phyloP scores from a whole-genome alignment of 345 rosid genomes.

The Geranium rotundifolium region DNA sequence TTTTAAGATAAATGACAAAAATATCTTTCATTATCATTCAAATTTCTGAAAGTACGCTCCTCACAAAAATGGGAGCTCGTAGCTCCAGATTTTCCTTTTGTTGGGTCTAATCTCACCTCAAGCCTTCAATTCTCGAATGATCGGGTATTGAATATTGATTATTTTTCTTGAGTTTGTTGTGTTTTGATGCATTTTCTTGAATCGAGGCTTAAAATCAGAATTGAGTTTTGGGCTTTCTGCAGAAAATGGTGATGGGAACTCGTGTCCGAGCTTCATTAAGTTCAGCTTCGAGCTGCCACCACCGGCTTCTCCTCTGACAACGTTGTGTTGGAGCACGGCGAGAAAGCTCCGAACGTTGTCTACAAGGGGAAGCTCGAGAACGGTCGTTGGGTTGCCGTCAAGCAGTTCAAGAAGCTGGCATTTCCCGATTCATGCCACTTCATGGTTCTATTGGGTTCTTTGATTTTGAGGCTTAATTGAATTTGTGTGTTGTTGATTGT shows the following conservation, averaged over 20 bases:
- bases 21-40: no score
- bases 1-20: no score
- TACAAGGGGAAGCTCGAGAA: no score
- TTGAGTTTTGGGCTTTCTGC: neutral
- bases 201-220: no score
- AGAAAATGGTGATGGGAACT: conserved; percentile 56
- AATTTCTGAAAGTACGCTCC: no score
- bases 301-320: conserved; percentile 65
- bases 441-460: conserved; percentile 24
- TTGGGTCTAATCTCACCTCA: conserved; percentile 30
- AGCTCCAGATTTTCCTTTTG: conserved; percentile 32
- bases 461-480: neutral
- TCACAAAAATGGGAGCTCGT: conserved; percentile 34
- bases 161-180: neutral
- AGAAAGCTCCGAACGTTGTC: conserved; percentile 92
- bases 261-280: conserved; percentile 64
- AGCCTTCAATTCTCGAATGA: conserved; percentile 18
- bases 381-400: conserved; percentile 71
- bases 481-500: neutral
- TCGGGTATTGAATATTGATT: conserved; percentile 16
- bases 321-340: conserved; percentile 94
- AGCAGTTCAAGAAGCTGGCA: conserved; percentile 73
- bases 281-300: conserved; percentile 60
- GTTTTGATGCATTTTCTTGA: no score
- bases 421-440: conserved; percentile 98